These are phyloP conservation scores for Tremella mesenterica DNA, from an alignment of 768 basidiomycete genomes.

Conservation along the genomic window DNA sequence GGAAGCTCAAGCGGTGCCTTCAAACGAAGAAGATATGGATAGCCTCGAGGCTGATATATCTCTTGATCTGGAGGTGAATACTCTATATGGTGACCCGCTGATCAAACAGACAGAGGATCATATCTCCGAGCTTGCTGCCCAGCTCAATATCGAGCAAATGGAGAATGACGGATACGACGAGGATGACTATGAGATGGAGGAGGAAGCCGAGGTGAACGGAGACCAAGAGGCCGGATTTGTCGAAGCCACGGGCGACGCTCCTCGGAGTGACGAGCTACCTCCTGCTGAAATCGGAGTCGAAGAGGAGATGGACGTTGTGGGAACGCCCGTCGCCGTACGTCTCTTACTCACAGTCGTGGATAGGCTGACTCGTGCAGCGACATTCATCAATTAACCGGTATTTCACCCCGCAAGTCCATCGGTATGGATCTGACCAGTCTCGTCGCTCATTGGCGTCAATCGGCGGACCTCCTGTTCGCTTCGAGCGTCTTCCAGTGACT, in stretches of 20 bases:
- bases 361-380: constrained; percentile 3
- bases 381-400: constrained; percentile 16
- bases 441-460: constrained; percentile 28
- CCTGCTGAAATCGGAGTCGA: constrained; percentile 8
- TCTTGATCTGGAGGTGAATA: constrained; percentile 10
- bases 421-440: constrained; percentile 5
- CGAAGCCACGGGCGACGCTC: constrained; percentile 7
- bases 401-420: constrained; percentile 36
- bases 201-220: constrained; percentile 2
- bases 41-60: constrained; percentile 47
- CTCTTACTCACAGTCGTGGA: neutral
- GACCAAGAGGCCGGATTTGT: constrained; percentile 11
- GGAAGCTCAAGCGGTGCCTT: constrained; percentile 9
- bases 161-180: constrained; percentile 8
- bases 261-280: neutral
- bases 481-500: constrained; percentile 8
- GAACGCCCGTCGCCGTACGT: constrained; percentile 6
- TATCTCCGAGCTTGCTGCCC: neutral
- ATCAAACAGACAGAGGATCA: neutral
- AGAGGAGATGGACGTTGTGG: neutral
- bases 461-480: constrained; percentile 27
- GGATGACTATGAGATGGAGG: neutral
- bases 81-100: neutral
- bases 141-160: neutral
- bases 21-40: constrained; percentile 54